phyloP scores from a whole-genome alignment of 768 basidiomycete species.

The Cystofilobasidium bisporidii region DNA sequence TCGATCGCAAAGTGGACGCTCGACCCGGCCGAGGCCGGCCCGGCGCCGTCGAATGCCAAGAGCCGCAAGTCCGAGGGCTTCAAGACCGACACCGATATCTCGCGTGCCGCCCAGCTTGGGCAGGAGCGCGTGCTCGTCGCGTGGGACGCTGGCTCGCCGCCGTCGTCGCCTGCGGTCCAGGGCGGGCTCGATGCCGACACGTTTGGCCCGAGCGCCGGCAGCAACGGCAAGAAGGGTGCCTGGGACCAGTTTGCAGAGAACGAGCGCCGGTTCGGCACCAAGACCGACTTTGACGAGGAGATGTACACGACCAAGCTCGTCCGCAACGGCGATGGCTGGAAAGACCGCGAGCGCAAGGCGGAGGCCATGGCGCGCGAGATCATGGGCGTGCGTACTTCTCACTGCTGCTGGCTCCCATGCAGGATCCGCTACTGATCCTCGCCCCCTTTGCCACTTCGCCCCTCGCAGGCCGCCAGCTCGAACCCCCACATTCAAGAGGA shows the following conservation, averaged over 20 bases:
- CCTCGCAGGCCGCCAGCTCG: slow-evolving; percentile 48
- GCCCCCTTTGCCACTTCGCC: not conserved
- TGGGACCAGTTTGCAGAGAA: slow-evolving; percentile 96
- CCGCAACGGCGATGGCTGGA: slow-evolving; percentile 69
- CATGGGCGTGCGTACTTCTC: slow-evolving; percentile 54
- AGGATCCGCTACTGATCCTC: not conserved
- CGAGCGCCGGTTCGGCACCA: slow-evolving; percentile 85
- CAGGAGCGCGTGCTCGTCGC: slow-evolving; percentile 30
- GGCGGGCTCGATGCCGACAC: slow-evolving; percentile 11
- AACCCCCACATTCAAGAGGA: slow-evolving; percentile 90
- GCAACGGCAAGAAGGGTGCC: slow-evolving; percentile 28
- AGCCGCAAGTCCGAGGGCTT: slow-evolving; percentile 26
- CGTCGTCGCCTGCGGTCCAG: not conserved
- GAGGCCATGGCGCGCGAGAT: slow-evolving; percentile 86
- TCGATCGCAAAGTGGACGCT: slow-evolving; percentile 1
- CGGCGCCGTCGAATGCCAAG: not conserved
- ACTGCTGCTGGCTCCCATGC: not conserved
- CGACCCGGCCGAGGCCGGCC: not conserved
- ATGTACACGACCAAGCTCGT: slow-evolving; percentile 90
- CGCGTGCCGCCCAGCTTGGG: slow-evolving; percentile 24
- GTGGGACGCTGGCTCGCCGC: slow-evolving; percentile 26
- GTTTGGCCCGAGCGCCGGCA: slow-evolving; percentile 9
- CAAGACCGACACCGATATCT: slow-evolving; percentile 38
- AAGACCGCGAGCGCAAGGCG: slow-evolving; percentile 78
- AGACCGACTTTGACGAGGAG: slow-evolving; percentile 84